phyloP scores from a whole-genome alignment of 73 alveolate genomes.

The Stentor coeruleus region DNA sequence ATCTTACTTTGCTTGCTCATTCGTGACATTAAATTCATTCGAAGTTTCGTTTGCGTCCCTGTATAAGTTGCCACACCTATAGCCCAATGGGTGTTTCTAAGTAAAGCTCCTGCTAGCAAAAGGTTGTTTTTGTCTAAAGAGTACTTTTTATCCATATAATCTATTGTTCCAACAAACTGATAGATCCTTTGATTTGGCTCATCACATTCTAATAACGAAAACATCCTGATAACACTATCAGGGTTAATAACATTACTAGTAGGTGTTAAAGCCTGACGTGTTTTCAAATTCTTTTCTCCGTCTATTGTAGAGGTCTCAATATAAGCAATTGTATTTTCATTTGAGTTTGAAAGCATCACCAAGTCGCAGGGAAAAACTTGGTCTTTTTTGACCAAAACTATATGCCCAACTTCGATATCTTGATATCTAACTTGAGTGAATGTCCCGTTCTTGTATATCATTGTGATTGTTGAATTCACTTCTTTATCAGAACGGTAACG shows the following conservation, averaged over 20 bases:
- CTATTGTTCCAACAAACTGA: slow-evolving; percentile 6
- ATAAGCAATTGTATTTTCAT: slow-evolving; percentile 85
- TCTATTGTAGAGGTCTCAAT: slow-evolving; percentile 93
- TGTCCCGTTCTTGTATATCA: slow-evolving; percentile 31
- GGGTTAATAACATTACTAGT: background rate
- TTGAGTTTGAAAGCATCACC: slow-evolving; percentile 75
- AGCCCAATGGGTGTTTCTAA: slow-evolving; percentile 86
- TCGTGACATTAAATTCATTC: slow-evolving; percentile 90
- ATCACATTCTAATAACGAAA: background rate
- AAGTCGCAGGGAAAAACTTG: slow-evolving; percentile 94
- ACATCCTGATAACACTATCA: background rate
- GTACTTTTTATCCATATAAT: background rate
- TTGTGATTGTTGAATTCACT: slow-evolving; percentile 32
- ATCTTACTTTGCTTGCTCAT: slow-evolving; percentile 79
- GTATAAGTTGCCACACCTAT: slow-evolving; percentile 90
- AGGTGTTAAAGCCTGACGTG: slow-evolving; percentile 41
- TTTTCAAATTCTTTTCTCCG: slow-evolving; percentile 97
- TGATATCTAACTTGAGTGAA: slow-evolving; percentile 35
- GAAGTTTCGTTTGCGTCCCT: slow-evolving; percentile 93
- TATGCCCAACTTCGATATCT: slow-evolving; percentile 54
- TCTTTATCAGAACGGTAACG: slow-evolving; percentile 48
- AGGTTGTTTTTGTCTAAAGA: slow-evolving; percentile 63
- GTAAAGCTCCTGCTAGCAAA: slow-evolving; percentile 88
- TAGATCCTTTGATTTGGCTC: slow-evolving; percentile 24
- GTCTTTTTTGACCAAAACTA: slow-evolving; percentile 40